Conservation (phyloP, 73 alveolate species). For the Stentor roeselii region DNA sequence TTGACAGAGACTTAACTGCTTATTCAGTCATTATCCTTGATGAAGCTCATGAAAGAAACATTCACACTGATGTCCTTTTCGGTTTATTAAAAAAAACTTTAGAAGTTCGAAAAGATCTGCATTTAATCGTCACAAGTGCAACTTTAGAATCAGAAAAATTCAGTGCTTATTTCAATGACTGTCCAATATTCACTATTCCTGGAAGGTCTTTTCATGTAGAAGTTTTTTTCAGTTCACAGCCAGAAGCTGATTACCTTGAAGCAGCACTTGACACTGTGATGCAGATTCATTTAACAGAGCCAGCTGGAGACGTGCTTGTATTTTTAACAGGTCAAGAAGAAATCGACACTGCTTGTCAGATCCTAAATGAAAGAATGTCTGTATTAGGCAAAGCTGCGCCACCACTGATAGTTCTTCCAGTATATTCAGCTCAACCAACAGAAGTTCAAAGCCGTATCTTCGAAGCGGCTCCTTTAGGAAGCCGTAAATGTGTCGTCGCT, state of each 20-base stretch:
- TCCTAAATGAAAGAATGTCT: slow-evolving; percentile 93
- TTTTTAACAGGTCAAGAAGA: slow-evolving; percentile 99
- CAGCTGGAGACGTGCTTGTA: slow-evolving; percentile 93
- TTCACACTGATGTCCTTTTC: slow-evolving; percentile 98
- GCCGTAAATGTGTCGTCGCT: slow-evolving; percentile 97
- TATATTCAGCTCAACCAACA: slow-evolving; percentile 97
- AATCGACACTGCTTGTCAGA: slow-evolving; percentile 99
- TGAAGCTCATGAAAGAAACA: slow-evolving; percentile 99
- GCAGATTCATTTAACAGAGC: slow-evolving; percentile 88
- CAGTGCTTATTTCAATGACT: slow-evolving; percentile 93
- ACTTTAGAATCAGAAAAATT: slow-evolving; percentile 92
- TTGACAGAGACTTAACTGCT: slow-evolving; percentile 71
- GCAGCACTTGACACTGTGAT: slow-evolving; percentile 96
- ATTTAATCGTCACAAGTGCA: slow-evolving; percentile 98
- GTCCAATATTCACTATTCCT: slow-evolving; percentile 99
- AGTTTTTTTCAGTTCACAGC: slow-evolving; percentile 94
- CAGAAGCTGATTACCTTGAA: slow-evolving; percentile 98
- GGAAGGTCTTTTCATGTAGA: slow-evolving; percentile 98
- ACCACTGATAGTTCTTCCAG: slow-evolving; percentile 94
- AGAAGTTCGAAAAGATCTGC: slow-evolving; percentile 65
- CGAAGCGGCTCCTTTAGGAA: slow-evolving; percentile 98
- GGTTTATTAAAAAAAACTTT: slow-evolving; percentile 89
- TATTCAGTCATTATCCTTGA: slow-evolving; percentile 98
- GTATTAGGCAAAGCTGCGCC: slow-evolving; percentile 94
- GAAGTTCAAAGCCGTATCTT: slow-evolving; percentile 94